Conservation (phyloP, 1,139 yeast genomes). For the Entelexis paramagnoliae region DNA sequence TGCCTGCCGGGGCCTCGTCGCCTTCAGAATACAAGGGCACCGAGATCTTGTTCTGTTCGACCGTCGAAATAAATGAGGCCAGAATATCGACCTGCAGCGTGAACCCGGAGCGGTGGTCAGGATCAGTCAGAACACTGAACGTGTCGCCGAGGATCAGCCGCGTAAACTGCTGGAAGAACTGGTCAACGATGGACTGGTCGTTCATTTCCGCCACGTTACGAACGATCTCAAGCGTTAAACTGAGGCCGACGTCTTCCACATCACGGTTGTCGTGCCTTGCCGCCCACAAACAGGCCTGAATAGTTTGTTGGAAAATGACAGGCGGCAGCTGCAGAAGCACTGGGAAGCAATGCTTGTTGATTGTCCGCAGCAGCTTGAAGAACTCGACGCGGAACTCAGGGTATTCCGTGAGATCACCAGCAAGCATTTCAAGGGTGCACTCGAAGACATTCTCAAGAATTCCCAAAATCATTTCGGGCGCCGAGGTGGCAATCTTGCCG, state of each 20-base stretch:
- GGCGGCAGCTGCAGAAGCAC: slow-evolving; percentile 85
- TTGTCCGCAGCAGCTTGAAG: slow-evolving; percentile 77
- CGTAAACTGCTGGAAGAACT: slow-evolving; percentile 80
- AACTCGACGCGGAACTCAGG: slow-evolving; percentile 98
- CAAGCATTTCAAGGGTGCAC: slow-evolving; percentile 90
- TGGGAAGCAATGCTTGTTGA: slow-evolving; percentile 72
- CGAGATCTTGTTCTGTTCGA: slow-evolving; percentile 62
- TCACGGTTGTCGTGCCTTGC: slow-evolving; percentile 94
- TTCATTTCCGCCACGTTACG: slow-evolving; percentile 74
- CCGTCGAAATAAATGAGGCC: slow-evolving; percentile 73
- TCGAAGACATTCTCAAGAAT: slow-evolving; percentile 88
- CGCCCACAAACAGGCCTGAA: slow-evolving; percentile 96
- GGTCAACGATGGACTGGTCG: slow-evolving; percentile 60
- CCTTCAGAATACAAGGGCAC: slow-evolving; percentile 64
- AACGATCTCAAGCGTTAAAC: slow-evolving; percentile 68
- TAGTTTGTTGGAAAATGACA: slow-evolving; percentile 79
- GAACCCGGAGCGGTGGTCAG: slow-evolving; percentile 97
- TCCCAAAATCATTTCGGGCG: slow-evolving; percentile 81
- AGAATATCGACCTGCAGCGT: slow-evolving; percentile 75
- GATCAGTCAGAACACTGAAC: slow-evolving; percentile 86
- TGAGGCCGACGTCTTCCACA: slow-evolving; percentile 83
- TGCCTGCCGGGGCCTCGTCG: slow-evolving; percentile 65
- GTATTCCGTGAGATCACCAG: slow-evolving; percentile 86
- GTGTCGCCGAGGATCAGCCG: slow-evolving; percentile 86
- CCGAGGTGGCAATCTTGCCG: slow-evolving; percentile 72